Base-by-base conservation (phyloP, 805 yeast genomes). In the Yamadazyma phyllophila region DNA sequence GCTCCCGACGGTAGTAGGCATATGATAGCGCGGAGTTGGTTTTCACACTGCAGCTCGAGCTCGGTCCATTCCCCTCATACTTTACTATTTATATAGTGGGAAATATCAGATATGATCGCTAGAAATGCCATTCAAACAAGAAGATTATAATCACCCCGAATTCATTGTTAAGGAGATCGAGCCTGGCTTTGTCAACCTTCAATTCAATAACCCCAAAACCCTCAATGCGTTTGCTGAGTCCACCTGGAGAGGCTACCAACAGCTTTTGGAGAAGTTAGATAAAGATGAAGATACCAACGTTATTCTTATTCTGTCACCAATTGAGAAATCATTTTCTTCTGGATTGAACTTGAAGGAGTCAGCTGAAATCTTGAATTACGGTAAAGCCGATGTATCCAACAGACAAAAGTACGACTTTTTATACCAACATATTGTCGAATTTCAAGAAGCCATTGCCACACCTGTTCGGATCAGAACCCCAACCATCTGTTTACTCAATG, bases 401-500 rank as follows among this genome's bases (percentile, higher is more conserved):
- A 39, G 40, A 14, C 43, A 69, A 41, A 48, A 51, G 37, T 51
- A 54, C 33, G 66, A 54, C 10, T 9, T 27, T 1, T 44, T 67
- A 39, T 61, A 66, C 36, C 48, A 63, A 7, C 73, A 67, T 55
- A 74, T 86, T 27, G 58, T 59, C 12, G 78, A 76, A 13, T 85
- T 86, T 65, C 95, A 86, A 59, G 64, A 71, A 37, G 67, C 78
- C 39, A 73, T 85, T 41, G 66, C 70, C 2, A 62, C 76, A 3
- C 80, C 83, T 0, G 63, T 75, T 0, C 58, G 70, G 15, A 76
- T 77, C 44, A 53, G 55, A 14, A 76, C 80, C 11, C 86, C 95
- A 3, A 85, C 88, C 9, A 82, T 86, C 49, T 78, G 77, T 2
- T 74, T 85, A 1, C 66, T 79, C 37, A 88, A 86, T 62, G 94